A percentile compares a stretch with the other conserved stretches of the same genome.
Evolutionary conservation across 805 yeast genomes (phyloP).

Genomic region (Wickerhamiella sergipiensis): DNA sequence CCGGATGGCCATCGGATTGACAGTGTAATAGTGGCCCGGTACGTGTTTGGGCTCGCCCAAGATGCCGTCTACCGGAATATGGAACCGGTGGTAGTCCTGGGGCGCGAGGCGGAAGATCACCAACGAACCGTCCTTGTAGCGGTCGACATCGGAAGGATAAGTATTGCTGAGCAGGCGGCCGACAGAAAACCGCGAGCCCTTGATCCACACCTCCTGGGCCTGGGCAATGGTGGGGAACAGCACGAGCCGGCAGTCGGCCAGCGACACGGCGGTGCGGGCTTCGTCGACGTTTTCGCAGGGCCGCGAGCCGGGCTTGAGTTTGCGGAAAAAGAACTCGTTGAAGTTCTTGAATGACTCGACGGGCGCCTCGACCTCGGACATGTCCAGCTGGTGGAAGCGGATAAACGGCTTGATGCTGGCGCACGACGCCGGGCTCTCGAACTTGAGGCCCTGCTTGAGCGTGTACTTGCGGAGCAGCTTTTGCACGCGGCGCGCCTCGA

Average conservation of each 20-base stretch:
- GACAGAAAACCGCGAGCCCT: constrained; percentile 65
- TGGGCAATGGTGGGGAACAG: constrained; percentile 43
- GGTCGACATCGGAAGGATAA: constrained; percentile 24
- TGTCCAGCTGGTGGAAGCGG: constrained; percentile 66
- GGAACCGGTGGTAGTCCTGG: constrained; percentile 93
- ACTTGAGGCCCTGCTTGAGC: constrained; percentile 70
- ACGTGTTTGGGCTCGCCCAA: constrained; percentile 54
- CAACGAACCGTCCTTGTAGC: constrained; percentile 43
- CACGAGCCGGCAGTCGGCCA: constrained; percentile 81
- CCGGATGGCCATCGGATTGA: constrained; percentile 93
- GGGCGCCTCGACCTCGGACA: constrained; percentile 51
- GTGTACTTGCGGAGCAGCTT: constrained; percentile 54
- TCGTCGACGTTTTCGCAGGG: constrained; percentile 46
- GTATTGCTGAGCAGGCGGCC: constrained; percentile 40
- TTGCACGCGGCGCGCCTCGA: constrained; percentile 73
- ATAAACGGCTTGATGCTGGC: constrained; percentile 63
- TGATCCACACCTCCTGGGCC: constrained; percentile 79
- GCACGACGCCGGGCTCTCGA: constrained; percentile 56
- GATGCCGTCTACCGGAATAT: constrained; percentile 67
- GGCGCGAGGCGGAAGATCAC: constrained; percentile 87
- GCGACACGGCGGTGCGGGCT: constrained; percentile 44
- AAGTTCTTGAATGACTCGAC: constrained; percentile 47
- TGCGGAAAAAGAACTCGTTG: constrained; percentile 81
- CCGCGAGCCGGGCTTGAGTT: constrained; percentile 57
- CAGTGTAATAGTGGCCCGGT: constrained; percentile 88